These are phyloP conservation scores for Phytophthora lateralis DNA, from an alignment of 352 stramenopile species.

Conservation along the genomic window DNA sequence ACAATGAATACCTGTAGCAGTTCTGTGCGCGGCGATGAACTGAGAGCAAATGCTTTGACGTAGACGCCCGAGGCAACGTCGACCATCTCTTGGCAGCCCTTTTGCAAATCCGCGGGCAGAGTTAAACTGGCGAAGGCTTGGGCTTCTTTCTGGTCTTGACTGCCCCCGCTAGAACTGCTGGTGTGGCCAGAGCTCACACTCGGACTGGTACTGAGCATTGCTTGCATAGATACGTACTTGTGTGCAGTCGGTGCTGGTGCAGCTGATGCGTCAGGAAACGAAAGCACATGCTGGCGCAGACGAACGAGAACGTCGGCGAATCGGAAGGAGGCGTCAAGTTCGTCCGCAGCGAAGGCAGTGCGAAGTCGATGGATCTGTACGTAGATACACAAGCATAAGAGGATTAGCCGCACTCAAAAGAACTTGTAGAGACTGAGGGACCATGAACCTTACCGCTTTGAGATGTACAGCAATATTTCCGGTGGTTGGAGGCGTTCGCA, in stretches of 20 bases:
- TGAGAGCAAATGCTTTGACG: constrained; percentile 45
- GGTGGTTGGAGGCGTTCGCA: constrained; percentile 18
- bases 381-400: constrained; percentile 8
- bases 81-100: constrained; percentile 41
- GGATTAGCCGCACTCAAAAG: constrained; percentile 3
- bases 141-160: constrained; percentile 21
- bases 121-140: constrained; percentile 35
- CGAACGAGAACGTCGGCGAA: constrained; percentile 39
- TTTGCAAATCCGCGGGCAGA: constrained; percentile 24
- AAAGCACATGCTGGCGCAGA: constrained; percentile 43
- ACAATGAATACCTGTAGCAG: constrained; percentile 44
- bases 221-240: constrained; percentile 51
- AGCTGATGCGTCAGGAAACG: constrained; percentile 31
- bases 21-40: constrained; percentile 32
- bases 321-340: constrained; percentile 27
- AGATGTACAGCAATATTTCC: constrained; percentile 29
- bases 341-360: constrained; percentile 10
- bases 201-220: constrained; percentile 48
- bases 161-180: constrained; percentile 6
- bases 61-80: constrained; percentile 33
- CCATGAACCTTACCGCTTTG: constrained; percentile 39
- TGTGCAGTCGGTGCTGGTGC: constrained; percentile 16
- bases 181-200: constrained; percentile 31
- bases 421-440: background rate
- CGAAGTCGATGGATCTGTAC: constrained; percentile 41